Conservation (phyloP, 306 rosid genomes). For the Vigna trinervia region DNA sequence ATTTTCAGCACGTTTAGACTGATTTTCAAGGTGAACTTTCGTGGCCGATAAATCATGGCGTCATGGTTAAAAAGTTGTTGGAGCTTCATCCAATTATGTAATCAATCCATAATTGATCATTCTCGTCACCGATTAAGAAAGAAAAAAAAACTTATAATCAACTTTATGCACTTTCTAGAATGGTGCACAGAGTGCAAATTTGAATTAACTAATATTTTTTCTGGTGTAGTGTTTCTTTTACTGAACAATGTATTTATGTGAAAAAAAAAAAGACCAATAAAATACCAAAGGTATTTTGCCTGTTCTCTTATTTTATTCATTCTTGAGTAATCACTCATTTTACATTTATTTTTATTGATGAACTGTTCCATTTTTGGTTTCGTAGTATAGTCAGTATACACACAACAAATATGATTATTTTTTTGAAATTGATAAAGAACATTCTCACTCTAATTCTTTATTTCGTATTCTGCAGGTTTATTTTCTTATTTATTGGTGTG, state of each 20-base stretch:
- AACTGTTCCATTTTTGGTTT: background rate
- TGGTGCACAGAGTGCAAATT: conserved; percentile 9
- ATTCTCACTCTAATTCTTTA: conserved; percentile 37
- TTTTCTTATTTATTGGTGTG: conserved; percentile 82
- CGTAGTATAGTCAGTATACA: background rate
- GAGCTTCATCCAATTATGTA: background rate
- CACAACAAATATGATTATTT: background rate
- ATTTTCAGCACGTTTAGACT: background rate
- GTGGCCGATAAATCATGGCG: too few species aligned
- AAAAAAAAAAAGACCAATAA: conserved; percentile 12
- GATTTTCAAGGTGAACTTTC: background rate
- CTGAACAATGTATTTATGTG: background rate
- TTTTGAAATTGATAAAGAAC: conserved; percentile 25
- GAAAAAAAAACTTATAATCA: background rate
- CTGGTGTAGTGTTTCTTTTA: conserved; percentile 6
- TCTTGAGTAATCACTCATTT: conserved; percentile 15
- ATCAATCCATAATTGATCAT: background rate
- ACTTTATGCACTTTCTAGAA: conserved; percentile 14
- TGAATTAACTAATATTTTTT: conserved; percentile 21
- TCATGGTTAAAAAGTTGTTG: too few species aligned
- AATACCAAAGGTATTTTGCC: background rate
- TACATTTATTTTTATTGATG: background rate
- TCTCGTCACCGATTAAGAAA: background rate
- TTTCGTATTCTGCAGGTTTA: conserved; percentile 76
- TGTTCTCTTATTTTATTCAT: background rate